Percentiles rank a stretch among this genome's conserved stretches.
phyloP scores from a whole-genome alignment of 108 stramenopile genomes.

The Skeletonema potamos region DNA sequence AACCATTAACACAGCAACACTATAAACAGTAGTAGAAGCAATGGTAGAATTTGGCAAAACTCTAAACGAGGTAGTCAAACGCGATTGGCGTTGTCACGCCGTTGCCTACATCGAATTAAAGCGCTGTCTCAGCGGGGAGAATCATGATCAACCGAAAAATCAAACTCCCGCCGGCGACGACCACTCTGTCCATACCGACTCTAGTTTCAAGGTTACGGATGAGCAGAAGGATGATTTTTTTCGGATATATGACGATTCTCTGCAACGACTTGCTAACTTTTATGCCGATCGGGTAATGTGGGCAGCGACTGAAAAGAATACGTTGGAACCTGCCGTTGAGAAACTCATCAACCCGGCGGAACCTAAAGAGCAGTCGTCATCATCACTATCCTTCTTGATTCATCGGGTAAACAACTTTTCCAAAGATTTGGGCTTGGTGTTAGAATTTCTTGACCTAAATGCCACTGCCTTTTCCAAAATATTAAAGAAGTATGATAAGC shows the following conservation, averaged over 20 bases:
- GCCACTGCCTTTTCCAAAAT: slow-evolving; percentile 48
- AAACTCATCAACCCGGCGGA: slow-evolving; percentile 20
- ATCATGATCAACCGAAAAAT: neutral
- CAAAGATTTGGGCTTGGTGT: slow-evolving; percentile 38
- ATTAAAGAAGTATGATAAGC: slow-evolving; percentile 49
- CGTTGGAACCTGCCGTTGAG: slow-evolving; percentile 55
- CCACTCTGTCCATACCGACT: slow-evolving; percentile 35
- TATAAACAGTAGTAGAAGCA: neutral
- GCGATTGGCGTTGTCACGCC: slow-evolving; percentile 40
- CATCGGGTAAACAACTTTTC: slow-evolving; percentile 33
- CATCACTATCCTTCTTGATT: slow-evolving; percentile 12
- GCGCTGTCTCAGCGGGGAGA: slow-evolving; percentile 6
- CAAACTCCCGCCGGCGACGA: neutral
- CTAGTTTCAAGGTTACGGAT: slow-evolving; percentile 18
- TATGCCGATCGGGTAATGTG: slow-evolving; percentile 59
- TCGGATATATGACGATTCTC: slow-evolving; percentile 40
- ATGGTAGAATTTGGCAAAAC: slow-evolving; percentile 42
- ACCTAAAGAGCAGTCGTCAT: neutral
- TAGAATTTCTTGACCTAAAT: slow-evolving; percentile 46
- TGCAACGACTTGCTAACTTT: slow-evolving; percentile 54
- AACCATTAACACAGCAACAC: no score
- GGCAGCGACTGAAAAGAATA: slow-evolving; percentile 51
- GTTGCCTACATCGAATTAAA: slow-evolving; percentile 45
- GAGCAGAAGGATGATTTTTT: slow-evolving; percentile 42
- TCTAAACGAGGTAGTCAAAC: slow-evolving; percentile 38